phyloP scores from a whole-genome alignment of 1,139 yeast genomes.

The Magnusiomyces fungicola region DNA sequence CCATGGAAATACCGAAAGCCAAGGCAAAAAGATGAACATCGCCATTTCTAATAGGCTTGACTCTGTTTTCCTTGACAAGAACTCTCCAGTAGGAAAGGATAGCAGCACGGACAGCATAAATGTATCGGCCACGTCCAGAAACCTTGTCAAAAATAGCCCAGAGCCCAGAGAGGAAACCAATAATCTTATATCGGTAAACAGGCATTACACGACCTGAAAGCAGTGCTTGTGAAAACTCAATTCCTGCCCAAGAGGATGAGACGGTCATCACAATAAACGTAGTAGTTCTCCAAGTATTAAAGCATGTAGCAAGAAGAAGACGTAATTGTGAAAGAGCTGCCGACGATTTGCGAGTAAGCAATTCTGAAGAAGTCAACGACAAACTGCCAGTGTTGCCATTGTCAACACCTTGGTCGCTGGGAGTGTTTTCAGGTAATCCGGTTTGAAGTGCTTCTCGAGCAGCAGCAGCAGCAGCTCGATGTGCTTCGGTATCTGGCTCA shows the following conservation, averaged over 20 bases:
- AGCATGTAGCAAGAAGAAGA: conserved; percentile 19
- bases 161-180: conserved; percentile 36
- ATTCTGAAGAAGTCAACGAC: too few relatives aligned
- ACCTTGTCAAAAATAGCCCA: conserved; percentile 36
- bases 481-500: conserved; percentile 3
- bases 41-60: conserved; percentile 27
- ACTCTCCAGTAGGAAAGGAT: conserved; percentile 33
- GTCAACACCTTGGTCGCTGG: background rate
- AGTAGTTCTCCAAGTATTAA: conserved; percentile 28
- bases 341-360: too few relatives aligned
- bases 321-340: conserved; percentile 3
- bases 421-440: background rate
- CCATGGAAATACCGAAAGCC: conserved; percentile 31
- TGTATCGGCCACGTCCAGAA: conserved; percentile 32
- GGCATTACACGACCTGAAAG: conserved; percentile 30
- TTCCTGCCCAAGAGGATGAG: conserved; percentile 37
- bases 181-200: conserved; percentile 31
- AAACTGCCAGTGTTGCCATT: background rate
- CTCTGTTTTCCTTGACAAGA: conserved; percentile 25
- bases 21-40: conserved; percentile 31
- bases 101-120: conserved; percentile 34
- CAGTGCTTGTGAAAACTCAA: conserved; percentile 31
- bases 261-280: conserved; percentile 33
- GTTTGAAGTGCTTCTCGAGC: background rate
- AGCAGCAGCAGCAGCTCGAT: background rate